Evolutionary conservation across 148 eudicot species (phyloP), one percentile per base, ranked within the genome.

Genomic region (Chenopodium album): DNA sequence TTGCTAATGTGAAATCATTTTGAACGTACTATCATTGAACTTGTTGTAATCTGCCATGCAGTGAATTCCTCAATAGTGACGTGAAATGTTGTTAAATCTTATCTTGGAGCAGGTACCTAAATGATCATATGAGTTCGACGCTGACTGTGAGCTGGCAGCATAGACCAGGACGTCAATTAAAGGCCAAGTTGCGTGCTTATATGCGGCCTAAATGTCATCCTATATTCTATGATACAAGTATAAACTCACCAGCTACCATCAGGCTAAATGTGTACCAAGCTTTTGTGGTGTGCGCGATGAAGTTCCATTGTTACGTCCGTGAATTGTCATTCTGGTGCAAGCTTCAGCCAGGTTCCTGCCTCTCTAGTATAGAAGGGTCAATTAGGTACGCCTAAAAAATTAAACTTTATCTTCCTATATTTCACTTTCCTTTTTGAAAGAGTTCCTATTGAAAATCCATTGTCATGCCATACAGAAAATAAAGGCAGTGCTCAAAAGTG

Each of bases 151-250:
- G 80, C 88, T 84, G 89, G 88, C 84, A 86, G 78, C 91, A 82
- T 46, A 87, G 86, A 83, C 93, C 90, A 20, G 89, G 85, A 13
- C 66, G 79, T 63, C 84, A 82, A 34, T 78, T 94, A 85, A 91
- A 88, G 89, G 77, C 71, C 34, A 94, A 90, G 89, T 69, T 94
- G 87, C 85, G 89, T n/a, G 87, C 86, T 78, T 94, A 92, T 83
- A 90, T 96, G 84, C 90, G 93, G 54, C 95, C 93, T 23, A 96
- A 92, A 84, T 92, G 94, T 69, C 97, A 96, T 84, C 95, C 98
- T 66, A 82, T 96, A 52, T 91, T 96, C 85, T 96, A 85, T 12
- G 97, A 96, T 84, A 75, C 91, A 20, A 86, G 90, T 79, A 89
- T 96, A 77, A 96, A 94, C 86, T 90, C 98, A 20, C 84, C 94